Conservation (phyloP, 179 eudicot genomes). For the Vitellaria paradoxa region DNA sequence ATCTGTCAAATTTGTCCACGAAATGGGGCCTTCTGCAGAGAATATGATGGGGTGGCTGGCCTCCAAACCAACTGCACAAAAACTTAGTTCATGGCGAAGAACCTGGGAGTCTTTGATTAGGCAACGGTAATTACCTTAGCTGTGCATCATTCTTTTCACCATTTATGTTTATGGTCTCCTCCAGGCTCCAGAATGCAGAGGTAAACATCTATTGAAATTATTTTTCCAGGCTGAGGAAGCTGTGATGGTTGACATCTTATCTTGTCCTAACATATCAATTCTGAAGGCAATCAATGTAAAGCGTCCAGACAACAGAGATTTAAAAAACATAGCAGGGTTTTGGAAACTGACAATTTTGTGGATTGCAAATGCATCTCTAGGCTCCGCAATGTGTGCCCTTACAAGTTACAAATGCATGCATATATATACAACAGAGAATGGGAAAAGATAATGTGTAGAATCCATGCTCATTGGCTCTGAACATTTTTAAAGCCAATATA, state of each 20-base stretch:
- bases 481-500: constrained; percentile 2
- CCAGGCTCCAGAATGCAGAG: too few species aligned
- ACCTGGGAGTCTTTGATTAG: constrained; percentile 30
- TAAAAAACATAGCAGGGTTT: not conserved
- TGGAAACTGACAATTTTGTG: not conserved
- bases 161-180: constrained; percentile 2
- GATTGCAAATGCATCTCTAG: not conserved
- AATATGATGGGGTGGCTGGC: constrained; percentile 30
- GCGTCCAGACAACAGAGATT: not conserved
- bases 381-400: too few species aligned
- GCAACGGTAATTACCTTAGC: not conserved
- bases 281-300: constrained; percentile 10
- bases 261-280: not conserved
- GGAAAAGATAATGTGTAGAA: not conserved
- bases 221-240: constrained; percentile 11
- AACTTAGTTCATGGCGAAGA: constrained; percentile 29
- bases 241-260: constrained; percentile 13
- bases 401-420: not conserved
- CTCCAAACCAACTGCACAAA: constrained; percentile 24
- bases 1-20: constrained; percentile 60
- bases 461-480: constrained; percentile 2
- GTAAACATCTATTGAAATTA: not conserved
- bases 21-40: constrained; percentile 53
- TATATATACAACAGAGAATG: not conserved
- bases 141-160: not conserved